These are phyloP conservation scores for Furcasterigmium furcatum DNA, from an alignment of 2,329 filamentous ascomycete species.

Conservation along the genomic window DNA sequence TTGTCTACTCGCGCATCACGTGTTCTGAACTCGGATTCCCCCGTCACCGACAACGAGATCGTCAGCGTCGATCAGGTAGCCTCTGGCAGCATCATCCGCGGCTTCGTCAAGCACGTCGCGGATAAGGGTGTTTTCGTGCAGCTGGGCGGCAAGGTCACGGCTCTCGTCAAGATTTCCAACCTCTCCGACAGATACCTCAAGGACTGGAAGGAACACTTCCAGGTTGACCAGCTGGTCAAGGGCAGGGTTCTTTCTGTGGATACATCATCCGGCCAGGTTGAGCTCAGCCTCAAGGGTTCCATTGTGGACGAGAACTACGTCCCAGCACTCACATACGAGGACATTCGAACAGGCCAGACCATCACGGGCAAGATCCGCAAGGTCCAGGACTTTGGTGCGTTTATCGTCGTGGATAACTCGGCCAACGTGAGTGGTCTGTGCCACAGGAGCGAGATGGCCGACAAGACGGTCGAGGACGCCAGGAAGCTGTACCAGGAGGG, in stretches of 20 bases:
- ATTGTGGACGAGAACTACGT: constrained; percentile 77
- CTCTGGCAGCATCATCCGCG: constrained; percentile 76
- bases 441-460: constrained; percentile 88
- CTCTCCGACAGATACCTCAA: constrained; percentile 90
- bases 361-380: constrained; percentile 90
- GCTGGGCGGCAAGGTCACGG: constrained; percentile 77
- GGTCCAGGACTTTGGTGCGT: constrained; percentile 92
- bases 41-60: constrained; percentile 79
- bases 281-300: constrained; percentile 85
- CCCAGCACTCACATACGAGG: constrained; percentile 68
- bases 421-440: constrained; percentile 89
- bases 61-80: constrained; percentile 67
- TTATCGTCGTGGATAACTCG: constrained; percentile 85
- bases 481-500: constrained; percentile 85
- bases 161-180: constrained; percentile 81
- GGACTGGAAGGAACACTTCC: constrained; percentile 89
- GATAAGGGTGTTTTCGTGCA: constrained; percentile 88
- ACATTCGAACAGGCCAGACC: constrained; percentile 75
- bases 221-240: constrained; percentile 85
- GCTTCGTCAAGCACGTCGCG: constrained; percentile 86
- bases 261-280: constrained; percentile 64
- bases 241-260: constrained; percentile 79
- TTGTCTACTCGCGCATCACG: constrained; percentile 84
- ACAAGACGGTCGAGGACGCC: constrained; percentile 78
- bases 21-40: constrained; percentile 80